A percentile compares a stretch with the other conserved stretches of the same genome.
Conservation (phyloP, 2,329 filamentous ascomycete species). For the Biscogniauxia mediterranea region DNA sequence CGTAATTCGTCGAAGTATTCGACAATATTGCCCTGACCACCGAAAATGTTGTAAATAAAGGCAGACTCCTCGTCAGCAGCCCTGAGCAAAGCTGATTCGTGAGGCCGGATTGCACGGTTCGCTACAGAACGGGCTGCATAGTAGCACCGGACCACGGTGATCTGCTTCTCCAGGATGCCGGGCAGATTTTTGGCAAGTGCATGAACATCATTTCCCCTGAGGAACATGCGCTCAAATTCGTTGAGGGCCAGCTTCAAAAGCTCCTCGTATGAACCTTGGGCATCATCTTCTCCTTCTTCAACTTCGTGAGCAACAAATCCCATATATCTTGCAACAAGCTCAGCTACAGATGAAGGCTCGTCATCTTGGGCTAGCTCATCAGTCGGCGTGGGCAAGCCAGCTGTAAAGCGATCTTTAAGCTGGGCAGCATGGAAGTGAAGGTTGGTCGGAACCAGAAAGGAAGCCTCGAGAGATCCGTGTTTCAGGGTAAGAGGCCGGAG, state of each 20-base stretch:
- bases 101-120: conserved; percentile 82
- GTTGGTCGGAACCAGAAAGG: conserved; percentile 90
- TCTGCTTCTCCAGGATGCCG: conserved; percentile 90
- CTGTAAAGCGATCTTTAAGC: conserved; percentile 85
- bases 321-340: conserved; percentile 91
- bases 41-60: conserved; percentile 89
- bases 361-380: conserved; percentile 98
- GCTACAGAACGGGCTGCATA: conserved; percentile 83
- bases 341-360: conserved; percentile 92
- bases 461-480: conserved; percentile 94
- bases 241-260: conserved; percentile 89
- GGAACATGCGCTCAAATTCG: conserved; percentile 94
- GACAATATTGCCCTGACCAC: conserved; percentile 97
- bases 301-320: conserved; percentile 86
- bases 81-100: conserved; percentile 89
- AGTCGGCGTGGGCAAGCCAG: conserved; percentile 83
- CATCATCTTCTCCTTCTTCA: conserved; percentile 87
- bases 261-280: conserved; percentile 84
- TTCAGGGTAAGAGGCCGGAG: conserved; percentile 86
- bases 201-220: conserved; percentile 95
- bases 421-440: conserved; percentile 96
- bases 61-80: conserved; percentile 82
- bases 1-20: conserved; percentile 98
- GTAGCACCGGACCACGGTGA: conserved; percentile 85
- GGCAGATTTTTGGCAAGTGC: conserved; percentile 81